Evolutionary conservation across 148 eudicot species (phyloP), one percentile per base, ranked within the genome.

Genomic region (Pharnaceum exiguum): DNA sequence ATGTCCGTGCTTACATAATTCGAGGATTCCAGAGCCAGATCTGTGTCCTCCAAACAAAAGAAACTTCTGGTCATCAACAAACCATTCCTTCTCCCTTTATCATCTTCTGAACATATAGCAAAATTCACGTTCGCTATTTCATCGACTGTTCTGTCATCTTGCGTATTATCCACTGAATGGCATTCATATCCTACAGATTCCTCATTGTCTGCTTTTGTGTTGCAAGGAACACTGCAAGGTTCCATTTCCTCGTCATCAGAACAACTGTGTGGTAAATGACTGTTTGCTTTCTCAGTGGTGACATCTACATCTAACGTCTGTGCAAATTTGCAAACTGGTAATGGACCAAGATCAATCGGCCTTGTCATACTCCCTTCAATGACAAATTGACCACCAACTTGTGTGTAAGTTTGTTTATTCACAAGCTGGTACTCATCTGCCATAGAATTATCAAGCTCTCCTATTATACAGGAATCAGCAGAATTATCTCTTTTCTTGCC

Each of bases 41-140:
- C 26, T 21, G 21, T 28, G 25, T 33, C 38, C 47, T 65, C 50
- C 35, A 30, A 56, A 13, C 38, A 45, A 22, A 48, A 22, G 33
- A 19, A 26, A 36, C 8, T 17, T 26, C 18, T 36, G 22, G 36
- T 39, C 29, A 16, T 7, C 40, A 17, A 26, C 9, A 13, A 7
- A 39, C 35, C 35, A 53, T 29, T n/a, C 12, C 32, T 51, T 16
- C n/a, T 30, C 35, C 53, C 22, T 26, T 30, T 24, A 28, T 24
- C 23, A 29, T 32, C 36, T 46, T 21, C 51, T 6, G 51, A 29
- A 10, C 35, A 27, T 47, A 59, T 37, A 46, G 24, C 23, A 16
- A 37, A 46, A 19, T 50, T 63, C 46, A 43, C 21, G 43, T 38
- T 33, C 35, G 69, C 33, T 37, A 51, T 35, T 12, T 51, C 51